A percentile compares a stretch with the other conserved stretches of the same genome.
These are phyloP conservation scores for Boehmeria nivea DNA, from an alignment of 306 rosid species.

Conservation along the genomic window DNA sequence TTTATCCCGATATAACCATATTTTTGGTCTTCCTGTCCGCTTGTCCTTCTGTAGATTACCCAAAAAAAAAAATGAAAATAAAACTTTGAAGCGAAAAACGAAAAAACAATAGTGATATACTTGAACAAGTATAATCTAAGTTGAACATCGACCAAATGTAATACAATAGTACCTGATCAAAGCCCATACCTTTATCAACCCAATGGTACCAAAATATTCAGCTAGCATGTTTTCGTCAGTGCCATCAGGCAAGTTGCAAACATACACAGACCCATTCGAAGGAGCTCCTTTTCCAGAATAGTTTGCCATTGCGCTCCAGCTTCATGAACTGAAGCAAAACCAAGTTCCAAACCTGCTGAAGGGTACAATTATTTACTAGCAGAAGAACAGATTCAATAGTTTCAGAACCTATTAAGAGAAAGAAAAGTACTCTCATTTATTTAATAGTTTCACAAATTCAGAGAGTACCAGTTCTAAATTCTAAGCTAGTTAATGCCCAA, in stretches of 20 bases:
- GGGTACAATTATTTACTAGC: too few relatives aligned
- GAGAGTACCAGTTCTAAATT: too few relatives aligned
- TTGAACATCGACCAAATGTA: not conserved
- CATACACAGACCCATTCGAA: constrained; percentile 78
- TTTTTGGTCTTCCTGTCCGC: constrained; percentile 85
- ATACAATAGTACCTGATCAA: constrained; percentile 15
- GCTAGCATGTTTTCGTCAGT: constrained; percentile 86
- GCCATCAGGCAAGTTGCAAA: constrained; percentile 89
- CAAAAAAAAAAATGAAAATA: constrained; percentile 16
- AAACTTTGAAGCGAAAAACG: not conserved
- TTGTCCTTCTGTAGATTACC: constrained; percentile 72
- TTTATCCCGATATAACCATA: constrained; percentile 88
- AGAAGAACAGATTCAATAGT: too few relatives aligned
- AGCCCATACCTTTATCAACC: constrained; percentile 71
- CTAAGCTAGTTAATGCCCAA: too few relatives aligned
- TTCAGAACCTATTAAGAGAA: too few relatives aligned
- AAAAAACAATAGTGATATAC: not conserved
- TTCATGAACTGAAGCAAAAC: constrained; percentile 48
- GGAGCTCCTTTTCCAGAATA: constrained; percentile 60
- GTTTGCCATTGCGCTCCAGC: constrained; percentile 67
- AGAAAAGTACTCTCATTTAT: too few relatives aligned
- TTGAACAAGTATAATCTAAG: not conserved
- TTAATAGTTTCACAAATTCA: too few relatives aligned
- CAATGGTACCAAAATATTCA: constrained; percentile 89
- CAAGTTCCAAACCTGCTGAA: constrained; percentile 36